A percentile compares a stretch with the other conserved stretches of the same genome.
phyloP scores from a whole-genome alignment of 768 basidiomycete species.

The Tulasnella sp. region DNA sequence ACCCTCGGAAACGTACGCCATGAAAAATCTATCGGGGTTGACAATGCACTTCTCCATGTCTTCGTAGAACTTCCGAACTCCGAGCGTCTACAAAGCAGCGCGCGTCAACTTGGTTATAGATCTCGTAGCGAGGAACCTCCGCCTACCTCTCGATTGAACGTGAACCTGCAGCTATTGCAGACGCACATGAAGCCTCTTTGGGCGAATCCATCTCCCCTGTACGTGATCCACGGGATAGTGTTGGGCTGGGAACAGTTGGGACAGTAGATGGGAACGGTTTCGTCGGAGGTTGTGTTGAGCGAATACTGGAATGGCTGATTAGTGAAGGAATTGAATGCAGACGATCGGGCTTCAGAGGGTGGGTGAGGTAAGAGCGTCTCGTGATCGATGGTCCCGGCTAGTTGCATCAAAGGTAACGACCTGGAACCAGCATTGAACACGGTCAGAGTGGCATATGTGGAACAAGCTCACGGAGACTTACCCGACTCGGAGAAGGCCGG shows the following conservation, averaged over 20 bases:
- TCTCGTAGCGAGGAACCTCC: background rate
- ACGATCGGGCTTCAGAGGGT: background rate
- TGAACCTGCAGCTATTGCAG: background rate
- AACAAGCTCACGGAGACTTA: background rate
- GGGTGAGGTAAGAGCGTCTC: too few relatives aligned
- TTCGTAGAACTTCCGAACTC: slow-evolving; percentile 9
- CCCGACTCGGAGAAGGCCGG: background rate
- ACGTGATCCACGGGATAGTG: slow-evolving; percentile 14
- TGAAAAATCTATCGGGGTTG: background rate
- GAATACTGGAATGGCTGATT: slow-evolving; percentile 9
- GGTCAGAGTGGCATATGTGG: too few relatives aligned
- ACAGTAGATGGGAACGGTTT: background rate
- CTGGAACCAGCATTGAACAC: background rate
- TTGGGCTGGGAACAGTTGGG: background rate
- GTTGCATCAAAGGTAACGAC: slow-evolving; percentile 13
- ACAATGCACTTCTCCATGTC: background rate
- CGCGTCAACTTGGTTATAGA: background rate
- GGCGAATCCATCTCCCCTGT: slow-evolving; percentile 14
- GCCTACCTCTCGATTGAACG: slow-evolving; percentile 11
- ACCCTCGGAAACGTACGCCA: slow-evolving; percentile 3
- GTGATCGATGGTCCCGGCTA: slow-evolving; percentile 12
- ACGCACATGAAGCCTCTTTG: slow-evolving; percentile 13
- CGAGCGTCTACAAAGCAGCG: background rate
- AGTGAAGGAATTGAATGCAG: background rate
- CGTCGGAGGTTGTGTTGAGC: background rate